Base-by-base conservation (phyloP, 192 early-diverging fungal species). In the Spinellus fusiger region DNA sequence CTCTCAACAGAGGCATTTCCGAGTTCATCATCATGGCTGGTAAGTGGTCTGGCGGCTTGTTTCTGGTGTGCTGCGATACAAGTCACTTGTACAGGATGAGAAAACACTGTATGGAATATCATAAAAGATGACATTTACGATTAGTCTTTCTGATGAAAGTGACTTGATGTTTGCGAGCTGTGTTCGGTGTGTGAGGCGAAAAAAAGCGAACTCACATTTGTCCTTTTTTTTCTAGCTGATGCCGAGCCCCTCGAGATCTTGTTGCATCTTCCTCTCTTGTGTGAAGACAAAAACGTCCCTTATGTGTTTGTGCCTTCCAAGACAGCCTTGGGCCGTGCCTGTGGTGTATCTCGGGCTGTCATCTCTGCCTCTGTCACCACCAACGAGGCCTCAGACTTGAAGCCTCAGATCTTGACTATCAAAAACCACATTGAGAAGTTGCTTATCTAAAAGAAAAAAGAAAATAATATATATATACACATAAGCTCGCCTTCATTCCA, bases 211-310 rank as follows among this genome's bases (percentile, higher is more conserved):
- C 5, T 37, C 18, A 44, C 40, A 44, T 44, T 3, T n/a, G 3
- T n/a, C 40, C 13, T 6, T 18, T 13, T 48, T 47, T 48, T 13
- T 60, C 22, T 64, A 70, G 96, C 95, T 62, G 96, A 99, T 77
- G 90, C 94, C 61, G 91, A 94, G 78, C 96, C 96, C 31, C 84
- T 99, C 55, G 96, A 99, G 73, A 96, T 99, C 74, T 79, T 99
- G 40, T 82, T 99, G 47, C 95, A 99, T 83, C 76, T 99, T 57
- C 96, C 96, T 23, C 85, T 99, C 7, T 80, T 97, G 60, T 96
- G 96, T 80, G 96, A 99, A 80, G 96, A 99, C 80, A 99, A 99
- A 91, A 98, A 99, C 86, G 96, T 99, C 47, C 96, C 96, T 40
- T 99, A 99, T 73, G 95, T 99, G 33, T 99, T 99, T 74, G 91